Conservation (phyloP, 2,329 filamentous ascomycete genomes). For the Hortaea sp. region DNA sequence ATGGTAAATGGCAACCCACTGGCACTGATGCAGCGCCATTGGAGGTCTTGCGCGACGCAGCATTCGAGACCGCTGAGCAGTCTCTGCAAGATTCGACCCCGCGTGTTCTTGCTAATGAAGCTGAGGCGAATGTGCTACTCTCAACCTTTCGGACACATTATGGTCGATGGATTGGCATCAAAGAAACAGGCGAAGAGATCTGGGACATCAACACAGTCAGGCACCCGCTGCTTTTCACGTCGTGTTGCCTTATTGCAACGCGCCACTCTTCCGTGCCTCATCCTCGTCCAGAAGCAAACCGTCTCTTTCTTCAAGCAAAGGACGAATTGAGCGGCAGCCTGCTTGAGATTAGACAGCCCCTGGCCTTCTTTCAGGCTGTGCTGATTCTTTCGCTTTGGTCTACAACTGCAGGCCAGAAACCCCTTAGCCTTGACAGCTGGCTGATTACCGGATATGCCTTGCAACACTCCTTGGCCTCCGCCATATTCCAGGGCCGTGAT, state of each 20-base stretch:
- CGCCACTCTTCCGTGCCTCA: not conserved
- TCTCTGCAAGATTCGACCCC: not conserved
- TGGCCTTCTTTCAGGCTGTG: not conserved
- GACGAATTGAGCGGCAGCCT: not conserved
- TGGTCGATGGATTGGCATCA: not conserved
- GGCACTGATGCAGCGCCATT: not conserved
- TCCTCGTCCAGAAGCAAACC: not conserved
- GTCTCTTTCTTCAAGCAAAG: not conserved
- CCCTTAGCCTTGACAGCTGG: not conserved
- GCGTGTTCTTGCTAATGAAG: not conserved
- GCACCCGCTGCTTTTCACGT: not conserved
- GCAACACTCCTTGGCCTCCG: not conserved
- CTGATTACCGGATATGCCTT: not conserved
- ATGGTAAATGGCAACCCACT: not conserved
- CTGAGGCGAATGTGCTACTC: not conserved
- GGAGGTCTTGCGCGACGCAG: not conserved
- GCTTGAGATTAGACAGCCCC: not conserved
- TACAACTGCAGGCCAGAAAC: not conserved
- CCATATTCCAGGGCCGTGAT: not conserved
- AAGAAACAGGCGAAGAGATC: not conserved
- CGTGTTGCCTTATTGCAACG: not conserved
- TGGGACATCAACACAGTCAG: not conserved
- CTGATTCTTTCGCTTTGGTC: not conserved
- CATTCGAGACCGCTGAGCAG: not conserved
- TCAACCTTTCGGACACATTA: not conserved